phyloP scores from a whole-genome alignment of 2,329 filamentous ascomycete species.

The Apiospora aurea region DNA sequence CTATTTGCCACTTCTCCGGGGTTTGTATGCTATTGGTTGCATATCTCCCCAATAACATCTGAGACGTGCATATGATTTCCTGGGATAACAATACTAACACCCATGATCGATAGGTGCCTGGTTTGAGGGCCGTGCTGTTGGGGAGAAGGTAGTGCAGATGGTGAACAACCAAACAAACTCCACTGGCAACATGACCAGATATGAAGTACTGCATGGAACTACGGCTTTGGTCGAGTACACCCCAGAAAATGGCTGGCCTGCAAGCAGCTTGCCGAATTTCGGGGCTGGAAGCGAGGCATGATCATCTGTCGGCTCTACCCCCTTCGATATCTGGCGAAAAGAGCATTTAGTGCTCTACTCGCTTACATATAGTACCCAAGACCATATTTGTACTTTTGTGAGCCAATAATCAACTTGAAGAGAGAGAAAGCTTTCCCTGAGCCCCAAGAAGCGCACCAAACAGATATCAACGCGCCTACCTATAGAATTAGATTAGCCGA shows the following conservation, averaged over 20 bases:
- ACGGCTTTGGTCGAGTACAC: slow-evolving; percentile 43
- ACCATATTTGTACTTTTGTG: not conserved
- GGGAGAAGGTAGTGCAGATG: slow-evolving; percentile 49
- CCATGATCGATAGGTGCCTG: slow-evolving; percentile 56
- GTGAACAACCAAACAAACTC: slow-evolving; percentile 33
- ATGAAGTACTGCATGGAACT: slow-evolving; percentile 45
- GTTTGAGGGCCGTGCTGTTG: slow-evolving; percentile 61
- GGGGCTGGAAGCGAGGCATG: slow-evolving; percentile 5
- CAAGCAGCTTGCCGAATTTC: slow-evolving; percentile 42
- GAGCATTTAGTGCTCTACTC: not conserved
- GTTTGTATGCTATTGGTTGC: not conserved
- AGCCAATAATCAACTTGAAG: no score
- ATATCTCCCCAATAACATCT: not conserved
- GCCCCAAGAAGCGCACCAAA: not conserved
- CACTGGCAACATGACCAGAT: slow-evolving; percentile 36
- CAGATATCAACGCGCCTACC: not conserved
- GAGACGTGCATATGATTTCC: not conserved
- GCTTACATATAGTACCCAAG: not conserved
- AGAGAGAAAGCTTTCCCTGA: not conserved
- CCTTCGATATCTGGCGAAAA: not conserved
- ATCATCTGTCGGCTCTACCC: not conserved
- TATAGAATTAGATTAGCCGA: not conserved
- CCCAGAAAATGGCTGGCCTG: slow-evolving; percentile 46
- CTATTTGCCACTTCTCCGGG: not conserved
- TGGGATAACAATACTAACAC: not conserved